A percentile compares a stretch with the other conserved stretches of the same genome.
phyloP scores from a whole-genome alignment of 208 protist species.

The Blastocrithidia nonstop region DNA sequence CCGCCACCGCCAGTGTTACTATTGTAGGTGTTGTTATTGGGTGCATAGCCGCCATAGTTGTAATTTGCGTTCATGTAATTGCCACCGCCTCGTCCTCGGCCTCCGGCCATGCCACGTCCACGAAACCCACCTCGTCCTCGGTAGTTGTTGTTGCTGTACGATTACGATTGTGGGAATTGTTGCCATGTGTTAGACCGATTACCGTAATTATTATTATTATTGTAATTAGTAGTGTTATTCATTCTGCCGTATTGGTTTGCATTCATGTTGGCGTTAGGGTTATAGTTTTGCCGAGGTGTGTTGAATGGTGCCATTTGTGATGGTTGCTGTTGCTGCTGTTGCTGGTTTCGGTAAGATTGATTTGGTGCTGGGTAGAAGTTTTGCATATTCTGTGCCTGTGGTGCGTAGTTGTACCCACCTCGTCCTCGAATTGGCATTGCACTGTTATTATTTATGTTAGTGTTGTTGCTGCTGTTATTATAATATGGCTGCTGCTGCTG shows the following conservation, averaged over 20 bases:
- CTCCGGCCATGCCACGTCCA: not conserved
- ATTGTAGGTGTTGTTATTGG: not conserved
- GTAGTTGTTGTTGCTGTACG: not conserved
- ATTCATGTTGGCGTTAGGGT: not conserved
- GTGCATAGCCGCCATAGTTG: constrained; percentile 6
- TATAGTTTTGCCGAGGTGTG: constrained; percentile 1
- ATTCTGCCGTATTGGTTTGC: constrained; percentile 5
- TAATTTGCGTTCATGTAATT: too few species aligned
- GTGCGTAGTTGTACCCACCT: not conserved
- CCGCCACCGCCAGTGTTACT: constrained; percentile 8
- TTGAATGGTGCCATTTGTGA: too few species aligned
- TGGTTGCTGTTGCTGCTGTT: constrained; percentile 1
- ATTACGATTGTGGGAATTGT: not conserved
- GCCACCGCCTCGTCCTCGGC: not conserved
- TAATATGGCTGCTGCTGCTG: not conserved
- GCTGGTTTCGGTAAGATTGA: not conserved
- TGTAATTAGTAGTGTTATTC: constrained; percentile 8
- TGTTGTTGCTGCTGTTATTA: not conserved
- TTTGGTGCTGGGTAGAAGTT: not conserved
- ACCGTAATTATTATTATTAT: constrained; percentile 13
- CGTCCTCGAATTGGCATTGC: not conserved
- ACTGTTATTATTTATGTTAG: not conserved
- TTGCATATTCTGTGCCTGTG: not conserved
- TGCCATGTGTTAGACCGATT: too few species aligned
- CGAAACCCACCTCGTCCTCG: not conserved